phyloP scores from a whole-genome alignment of 495 filamentous ascomycete genomes.

The Talaromyces trachyspermus region DNA sequence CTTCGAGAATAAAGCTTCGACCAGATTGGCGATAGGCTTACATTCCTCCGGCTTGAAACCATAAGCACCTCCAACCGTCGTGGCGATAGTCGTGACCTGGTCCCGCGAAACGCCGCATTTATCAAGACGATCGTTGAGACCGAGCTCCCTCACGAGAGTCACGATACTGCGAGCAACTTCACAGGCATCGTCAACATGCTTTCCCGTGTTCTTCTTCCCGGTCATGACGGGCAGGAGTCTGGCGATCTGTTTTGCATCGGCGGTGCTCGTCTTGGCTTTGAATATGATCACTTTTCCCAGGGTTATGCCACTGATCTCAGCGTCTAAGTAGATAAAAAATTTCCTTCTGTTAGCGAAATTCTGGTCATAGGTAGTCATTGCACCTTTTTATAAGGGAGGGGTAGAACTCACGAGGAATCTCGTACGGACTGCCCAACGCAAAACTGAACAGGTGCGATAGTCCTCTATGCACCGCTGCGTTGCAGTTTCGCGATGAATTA shows the following conservation, averaged over 20 bases:
- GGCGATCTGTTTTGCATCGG: background rate
- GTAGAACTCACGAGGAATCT: conserved; percentile 27
- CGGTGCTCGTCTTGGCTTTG: background rate
- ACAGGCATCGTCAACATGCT: background rate
- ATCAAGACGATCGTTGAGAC: too few relatives aligned
- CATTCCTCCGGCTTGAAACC: too few relatives aligned
- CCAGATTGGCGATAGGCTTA: too few relatives aligned
- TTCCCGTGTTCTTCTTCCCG: background rate
- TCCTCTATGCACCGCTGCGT: conserved; percentile 36
- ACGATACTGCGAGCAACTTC: background rate
- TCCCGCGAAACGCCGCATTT: too few relatives aligned
- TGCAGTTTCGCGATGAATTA: conserved; percentile 32
- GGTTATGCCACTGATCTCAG: background rate
- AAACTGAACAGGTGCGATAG: conserved; percentile 39
- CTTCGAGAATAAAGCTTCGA: too few relatives aligned
- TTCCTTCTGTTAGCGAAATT: background rate
- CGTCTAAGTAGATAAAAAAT: background rate
- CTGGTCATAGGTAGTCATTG: too few relatives aligned
- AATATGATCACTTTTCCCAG: background rate
- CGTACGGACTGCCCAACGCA: conserved; percentile 41
- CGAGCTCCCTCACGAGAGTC: background rate
- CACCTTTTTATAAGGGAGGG: too few relatives aligned
- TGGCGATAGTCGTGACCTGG: too few relatives aligned
- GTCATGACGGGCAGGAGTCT: background rate
- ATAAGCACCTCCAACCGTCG: too few relatives aligned